Evolutionary conservation across 179 eudicot species (phyloP).

Genomic region (Drosera spatulata): DNA sequence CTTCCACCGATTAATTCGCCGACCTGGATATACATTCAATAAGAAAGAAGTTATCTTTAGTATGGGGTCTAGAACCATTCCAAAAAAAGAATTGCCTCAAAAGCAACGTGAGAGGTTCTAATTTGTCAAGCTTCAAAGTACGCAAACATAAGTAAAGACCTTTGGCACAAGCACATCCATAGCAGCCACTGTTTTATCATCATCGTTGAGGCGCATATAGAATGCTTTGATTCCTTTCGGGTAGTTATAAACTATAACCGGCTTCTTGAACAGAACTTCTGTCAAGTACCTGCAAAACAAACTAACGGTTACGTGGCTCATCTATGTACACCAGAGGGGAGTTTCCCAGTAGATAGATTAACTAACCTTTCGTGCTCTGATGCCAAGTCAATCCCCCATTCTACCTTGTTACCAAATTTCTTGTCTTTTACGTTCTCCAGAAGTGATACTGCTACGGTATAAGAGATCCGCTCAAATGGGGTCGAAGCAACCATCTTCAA

Average conservation of each 20-base stretch:
- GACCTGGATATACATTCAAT: conserved; percentile 39
- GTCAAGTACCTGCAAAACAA: conserved; percentile 54
- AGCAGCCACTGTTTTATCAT: conserved; percentile 91
- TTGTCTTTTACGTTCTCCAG: conserved; percentile 56
- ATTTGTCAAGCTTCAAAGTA: neutral
- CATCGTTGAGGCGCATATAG: conserved; percentile 91
- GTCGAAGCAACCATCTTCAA: conserved; percentile 69
- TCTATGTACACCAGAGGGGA: neutral
- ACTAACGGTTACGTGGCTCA: neutral
- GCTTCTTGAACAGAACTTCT: conserved; percentile 62
- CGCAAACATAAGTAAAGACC: conserved; percentile 23
- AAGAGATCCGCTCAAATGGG: conserved; percentile 60
- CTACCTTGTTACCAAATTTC: conserved; percentile 86
- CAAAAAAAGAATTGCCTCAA: neutral
- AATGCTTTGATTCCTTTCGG: conserved; percentile 97
- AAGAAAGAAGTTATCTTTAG: too few species aligned
- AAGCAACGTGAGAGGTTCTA: too few species aligned
- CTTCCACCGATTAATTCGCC: conserved; percentile 98
- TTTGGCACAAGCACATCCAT: conserved; percentile 99
- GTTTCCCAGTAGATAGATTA: neutral
- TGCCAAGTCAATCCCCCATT: conserved; percentile 94
- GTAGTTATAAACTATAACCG: conserved; percentile 88
- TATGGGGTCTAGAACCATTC: too few species aligned
- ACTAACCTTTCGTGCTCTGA: conserved; percentile 90
- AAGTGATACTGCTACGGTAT: conserved; percentile 66